Evolutionary conservation across 306 rosid species (phyloP).

Genomic region (Lathyrus aphaca): DNA sequence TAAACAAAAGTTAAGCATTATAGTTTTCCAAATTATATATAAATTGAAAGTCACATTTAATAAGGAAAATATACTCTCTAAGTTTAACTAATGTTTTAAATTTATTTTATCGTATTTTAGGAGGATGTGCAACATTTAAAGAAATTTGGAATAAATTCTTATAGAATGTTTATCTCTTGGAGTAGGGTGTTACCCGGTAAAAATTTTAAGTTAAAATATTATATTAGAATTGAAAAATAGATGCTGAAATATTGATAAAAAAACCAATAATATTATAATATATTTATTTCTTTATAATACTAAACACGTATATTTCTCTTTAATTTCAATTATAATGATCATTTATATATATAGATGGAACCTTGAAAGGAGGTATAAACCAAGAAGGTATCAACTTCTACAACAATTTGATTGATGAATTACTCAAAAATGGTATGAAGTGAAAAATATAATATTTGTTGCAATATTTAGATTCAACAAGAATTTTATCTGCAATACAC

Average conservation of each 20-base stretch:
- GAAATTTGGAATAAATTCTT: conserved; percentile 40
- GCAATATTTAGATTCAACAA: too few relatives aligned
- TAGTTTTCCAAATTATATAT: background rate
- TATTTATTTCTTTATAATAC: too few relatives aligned
- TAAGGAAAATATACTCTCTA: background rate
- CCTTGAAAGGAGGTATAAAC: too few relatives aligned
- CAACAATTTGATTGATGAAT: too few relatives aligned
- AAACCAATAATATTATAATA: too few relatives aligned
- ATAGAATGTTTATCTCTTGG: conserved; percentile 49
- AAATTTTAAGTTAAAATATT: too few relatives aligned
- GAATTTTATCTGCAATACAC: background rate
- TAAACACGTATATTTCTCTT: too few relatives aligned
- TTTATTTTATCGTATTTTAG: background rate
- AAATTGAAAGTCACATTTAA: background rate
- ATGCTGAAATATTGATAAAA: too few relatives aligned
- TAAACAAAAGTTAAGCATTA: background rate
- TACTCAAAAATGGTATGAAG: background rate
- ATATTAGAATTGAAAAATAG: too few relatives aligned
- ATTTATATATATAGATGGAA: background rate
- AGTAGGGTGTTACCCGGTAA: conserved; percentile 40
- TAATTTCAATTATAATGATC: too few relatives aligned
- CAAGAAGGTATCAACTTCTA: too few relatives aligned
- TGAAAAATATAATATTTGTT: too few relatives aligned
- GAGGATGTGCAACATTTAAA: conserved; percentile 42
- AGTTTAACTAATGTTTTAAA: background rate